Evolutionary conservation across 1,284 basidiomycete genomes (phyloP).

Genomic region (Phellinidium pouzarii): DNA sequence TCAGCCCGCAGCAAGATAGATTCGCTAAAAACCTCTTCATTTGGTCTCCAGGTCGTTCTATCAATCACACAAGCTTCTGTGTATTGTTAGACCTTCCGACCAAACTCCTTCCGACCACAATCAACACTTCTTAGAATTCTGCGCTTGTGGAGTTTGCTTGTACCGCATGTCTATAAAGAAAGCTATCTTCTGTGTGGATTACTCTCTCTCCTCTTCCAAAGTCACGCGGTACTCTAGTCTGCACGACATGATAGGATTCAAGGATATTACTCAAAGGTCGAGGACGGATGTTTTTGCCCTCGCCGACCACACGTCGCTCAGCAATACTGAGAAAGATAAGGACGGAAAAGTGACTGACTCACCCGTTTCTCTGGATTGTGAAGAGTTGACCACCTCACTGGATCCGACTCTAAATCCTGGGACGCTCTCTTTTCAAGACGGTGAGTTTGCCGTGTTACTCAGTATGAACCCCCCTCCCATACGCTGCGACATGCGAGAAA

Average conservation of each 20-base stretch:
- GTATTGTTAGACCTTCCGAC: no score
- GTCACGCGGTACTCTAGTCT: neutral
- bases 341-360: neutral
- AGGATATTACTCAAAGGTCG: neutral
- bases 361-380: neutral
- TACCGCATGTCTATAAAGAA: no score
- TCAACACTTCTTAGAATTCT: no score
- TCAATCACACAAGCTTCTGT: no score
- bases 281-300: neutral
- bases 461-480: neutral
- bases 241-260: slow-evolving; percentile 1
- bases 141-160: no score
- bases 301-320: neutral
- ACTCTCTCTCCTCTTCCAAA: neutral
- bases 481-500: slow-evolving; percentile 17
- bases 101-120: no score
- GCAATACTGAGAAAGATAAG: slow-evolving; percentile 3
- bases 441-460: slow-evolving; percentile 16
- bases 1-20: no score
- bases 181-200: neutral
- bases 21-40: no score
- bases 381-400: neutral
- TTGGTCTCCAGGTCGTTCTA: no score
- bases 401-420: slow-evolving; percentile 23
- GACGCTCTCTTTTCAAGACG: slow-evolving; percentile 27